phyloP scores from a whole-genome alignment of 2,329 filamentous ascomycete genomes.

The Triangularia verruculosa region DNA sequence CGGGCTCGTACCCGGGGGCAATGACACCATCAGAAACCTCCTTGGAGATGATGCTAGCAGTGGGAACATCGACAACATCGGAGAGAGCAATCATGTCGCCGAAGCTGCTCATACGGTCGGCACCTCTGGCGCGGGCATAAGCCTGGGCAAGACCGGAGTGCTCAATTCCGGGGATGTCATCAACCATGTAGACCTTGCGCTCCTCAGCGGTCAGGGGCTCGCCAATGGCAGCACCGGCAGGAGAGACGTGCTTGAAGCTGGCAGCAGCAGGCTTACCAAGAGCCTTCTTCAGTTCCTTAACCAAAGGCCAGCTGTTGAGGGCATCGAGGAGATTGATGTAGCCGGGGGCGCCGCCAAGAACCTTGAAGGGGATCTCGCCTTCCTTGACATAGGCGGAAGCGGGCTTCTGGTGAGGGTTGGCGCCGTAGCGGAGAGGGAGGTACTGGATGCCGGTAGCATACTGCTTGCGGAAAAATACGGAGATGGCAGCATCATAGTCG shows the following conservation, averaged over 20 bases:
- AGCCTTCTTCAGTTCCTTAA: constrained; percentile 91
- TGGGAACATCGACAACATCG: constrained; percentile 84
- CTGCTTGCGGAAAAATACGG: constrained; percentile 95
- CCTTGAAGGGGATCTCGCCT: constrained; percentile 86
- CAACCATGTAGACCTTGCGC: constrained; percentile 97
- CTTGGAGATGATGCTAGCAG: constrained; percentile 94
- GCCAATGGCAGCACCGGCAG: constrained; percentile 91
- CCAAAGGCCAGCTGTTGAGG: constrained; percentile 93
- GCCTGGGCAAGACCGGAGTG: constrained; percentile 84
- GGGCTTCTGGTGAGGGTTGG: constrained; percentile 98
- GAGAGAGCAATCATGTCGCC: constrained; percentile 94
- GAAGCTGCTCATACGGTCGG: constrained; percentile 98
- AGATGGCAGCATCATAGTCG: constrained; percentile 92
- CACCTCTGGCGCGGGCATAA: constrained; percentile 90
- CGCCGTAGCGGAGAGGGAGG: constrained; percentile 84
- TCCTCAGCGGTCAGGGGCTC: constrained; percentile 82
- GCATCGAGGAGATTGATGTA: constrained; percentile 98
- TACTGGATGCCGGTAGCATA: constrained; percentile 84
- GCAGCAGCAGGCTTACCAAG: constrained; percentile 87
- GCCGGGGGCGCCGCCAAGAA: constrained; percentile 81
- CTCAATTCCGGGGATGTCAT: constrained; percentile 88
- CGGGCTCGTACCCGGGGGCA: constrained; percentile 79
- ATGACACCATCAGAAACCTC: constrained; percentile 98
- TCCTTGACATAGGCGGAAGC: constrained; percentile 77
- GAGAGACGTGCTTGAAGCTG: constrained; percentile 98